Base-by-base conservation (phyloP, 345 rosid species). In the Linum lewisii region DNA sequence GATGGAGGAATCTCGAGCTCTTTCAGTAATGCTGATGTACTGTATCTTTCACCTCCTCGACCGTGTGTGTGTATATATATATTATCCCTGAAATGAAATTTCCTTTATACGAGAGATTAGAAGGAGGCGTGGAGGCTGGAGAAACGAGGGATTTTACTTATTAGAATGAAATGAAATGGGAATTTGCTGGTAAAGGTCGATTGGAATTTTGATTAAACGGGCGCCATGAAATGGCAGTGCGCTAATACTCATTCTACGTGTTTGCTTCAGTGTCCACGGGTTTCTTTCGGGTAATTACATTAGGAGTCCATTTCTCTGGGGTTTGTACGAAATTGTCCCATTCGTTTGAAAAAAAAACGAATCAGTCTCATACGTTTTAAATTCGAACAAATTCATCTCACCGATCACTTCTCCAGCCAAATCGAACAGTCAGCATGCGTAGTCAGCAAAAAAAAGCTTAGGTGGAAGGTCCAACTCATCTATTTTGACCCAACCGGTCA, bases 191-290 rank as follows among this genome's bases (percentile, higher is more conserved):
- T 14, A 23, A 0, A 13, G 18, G 7, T 21, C 2, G 32, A 8
- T 21, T 54, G 3, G 16, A 19, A 66, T 5, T 29, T 29, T 29
- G 69, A 37, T 57, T 51, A 38, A 72, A 64, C 63, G 29, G 36
- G 51, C 36, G 70, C 80, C 84, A 67, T 57, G 20, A 60, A 32
- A 16, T 57, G 23, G 21, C 72, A 44, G 63, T 73, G 71, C 70
- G 82, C 65, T 71, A 32, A 63, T 26, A 65, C 59, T 72, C 72
- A 59, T 36, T 65, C 67, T 62, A 84, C 87, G 87, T 78, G 82
- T 73, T 49, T 49, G 18, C 19, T 54, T 15, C 37, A 29, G 65
- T 24, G 66, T 68, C 84, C 89, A 79, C 36, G 63, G 75, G 21
- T 61, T 58, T 57, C 19, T 5, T 29, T 29, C 34, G 5, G 34